A percentile compares a stretch with the other conserved stretches of the same genome.
phyloP scores from a whole-genome alignment of 768 basidiomycete species.

The Phylloporus arenicola region DNA sequence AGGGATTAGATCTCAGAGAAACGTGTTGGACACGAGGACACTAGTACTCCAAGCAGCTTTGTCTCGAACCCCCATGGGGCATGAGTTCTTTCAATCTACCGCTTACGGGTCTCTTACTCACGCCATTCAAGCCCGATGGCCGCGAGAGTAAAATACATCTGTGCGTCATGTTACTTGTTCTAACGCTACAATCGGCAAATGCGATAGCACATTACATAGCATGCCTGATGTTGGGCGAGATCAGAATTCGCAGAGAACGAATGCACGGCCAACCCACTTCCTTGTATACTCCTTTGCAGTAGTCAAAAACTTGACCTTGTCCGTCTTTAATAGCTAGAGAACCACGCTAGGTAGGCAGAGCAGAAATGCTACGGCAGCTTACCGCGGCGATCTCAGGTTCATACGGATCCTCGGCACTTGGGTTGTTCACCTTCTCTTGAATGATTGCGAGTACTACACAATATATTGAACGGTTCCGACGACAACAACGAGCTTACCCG shows the following conservation, averaged over 20 bases:
- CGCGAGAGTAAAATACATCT: background rate
- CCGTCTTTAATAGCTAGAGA: conserved; percentile 65
- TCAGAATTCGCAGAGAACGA: conserved; percentile 4
- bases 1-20: conserved; percentile 38
- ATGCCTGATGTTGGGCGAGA: conserved; percentile 10
- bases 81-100: conserved; percentile 15
- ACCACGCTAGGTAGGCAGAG: background rate
- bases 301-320: conserved; percentile 64
- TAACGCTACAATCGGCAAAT: background rate
- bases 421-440: conserved; percentile 84
- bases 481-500: conserved; percentile 41
- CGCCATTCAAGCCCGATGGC: background rate
- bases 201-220: conserved; percentile 12
- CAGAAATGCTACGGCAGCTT: conserved; percentile 24
- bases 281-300: conserved; percentile 83
- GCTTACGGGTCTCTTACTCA: conserved; percentile 10
- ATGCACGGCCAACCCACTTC: conserved; percentile 46
- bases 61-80: background rate
- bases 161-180: conserved; percentile 1
- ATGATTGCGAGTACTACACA: conserved; percentile 63
- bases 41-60: background rate
- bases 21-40: conserved; percentile 73
- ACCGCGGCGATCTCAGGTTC: conserved; percentile 84
- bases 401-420: conserved; percentile 83
- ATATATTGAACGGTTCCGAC: background rate